These are phyloP conservation scores for Posidonia australis DNA, from an alignment of 106 monocot species.

Conservation along the genomic window DNA sequence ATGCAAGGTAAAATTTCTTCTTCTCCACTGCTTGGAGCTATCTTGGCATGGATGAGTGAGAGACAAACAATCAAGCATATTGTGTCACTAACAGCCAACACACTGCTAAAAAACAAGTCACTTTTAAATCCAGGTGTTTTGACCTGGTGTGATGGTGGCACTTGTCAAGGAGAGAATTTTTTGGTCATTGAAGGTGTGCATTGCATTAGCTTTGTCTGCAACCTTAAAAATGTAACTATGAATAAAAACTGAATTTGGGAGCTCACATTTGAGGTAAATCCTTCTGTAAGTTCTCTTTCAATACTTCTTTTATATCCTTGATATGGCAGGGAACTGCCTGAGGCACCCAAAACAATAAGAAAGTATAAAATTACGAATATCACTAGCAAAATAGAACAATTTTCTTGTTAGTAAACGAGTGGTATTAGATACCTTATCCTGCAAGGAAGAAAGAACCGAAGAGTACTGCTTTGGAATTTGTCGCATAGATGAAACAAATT, in stretches of 20 bases:
- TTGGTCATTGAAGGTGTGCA: too few species aligned
- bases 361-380: constrained; percentile 1
- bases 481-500: constrained; percentile 80
- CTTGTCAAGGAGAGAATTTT: too few species aligned
- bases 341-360: constrained; percentile 8
- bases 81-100: too few species aligned
- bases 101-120: too few species aligned
- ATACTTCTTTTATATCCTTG: constrained; percentile 53
- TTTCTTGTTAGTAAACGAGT: neutral
- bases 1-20: too few species aligned
- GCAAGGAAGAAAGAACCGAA: constrained; percentile 72
- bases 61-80: too few species aligned
- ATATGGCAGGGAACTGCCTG: constrained; percentile 72
- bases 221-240: too few species aligned
- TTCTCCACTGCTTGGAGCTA: too few species aligned
- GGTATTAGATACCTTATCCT: constrained; percentile 62
- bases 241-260: neutral
- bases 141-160: too few species aligned
- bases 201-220: too few species aligned
- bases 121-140: too few species aligned
- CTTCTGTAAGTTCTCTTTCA: constrained; percentile 55
- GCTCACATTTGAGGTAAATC: constrained; percentile 67
- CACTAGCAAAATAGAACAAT: neutral
- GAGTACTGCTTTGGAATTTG: constrained; percentile 94
- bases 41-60: too few species aligned